These are phyloP conservation scores for Psophocarpus tetragonolobus DNA, from an alignment of 306 rosid genomes.

Conservation along the genomic window DNA sequence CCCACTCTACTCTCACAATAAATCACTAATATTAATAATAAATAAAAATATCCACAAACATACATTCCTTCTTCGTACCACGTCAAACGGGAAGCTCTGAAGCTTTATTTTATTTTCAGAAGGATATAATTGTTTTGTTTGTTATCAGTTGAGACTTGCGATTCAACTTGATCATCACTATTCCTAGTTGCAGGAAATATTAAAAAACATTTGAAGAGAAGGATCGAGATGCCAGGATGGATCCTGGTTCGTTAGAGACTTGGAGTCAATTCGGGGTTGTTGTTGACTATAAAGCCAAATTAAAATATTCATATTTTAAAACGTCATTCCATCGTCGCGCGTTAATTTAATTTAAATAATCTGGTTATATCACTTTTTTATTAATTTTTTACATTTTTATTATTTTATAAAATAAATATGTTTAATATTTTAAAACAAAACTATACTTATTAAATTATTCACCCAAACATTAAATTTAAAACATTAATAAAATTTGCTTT, in stretches of 20 bases:
- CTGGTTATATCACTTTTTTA: too few species aligned
- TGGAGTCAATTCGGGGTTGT: not conserved
- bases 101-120: not conserved
- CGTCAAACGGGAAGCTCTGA: not conserved
- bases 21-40: not conserved
- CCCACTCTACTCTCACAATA: not conserved
- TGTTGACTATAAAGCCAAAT: not conserved
- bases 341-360: not conserved
- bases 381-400: too few species aligned
- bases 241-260: not conserved
- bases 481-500: not conserved
- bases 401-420: not conserved
- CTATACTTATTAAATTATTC: too few species aligned
- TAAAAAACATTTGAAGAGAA: not conserved
- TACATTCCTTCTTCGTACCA: slow-evolving; percentile 10
- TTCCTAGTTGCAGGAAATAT: not conserved
- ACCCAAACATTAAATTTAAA: too few species aligned
- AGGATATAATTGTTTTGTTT: not conserved
- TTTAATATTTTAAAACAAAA: not conserved
- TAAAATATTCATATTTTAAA: not conserved
- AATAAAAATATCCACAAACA: not conserved
- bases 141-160: not conserved
- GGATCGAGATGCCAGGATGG: not conserved
- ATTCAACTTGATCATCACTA: not conserved
- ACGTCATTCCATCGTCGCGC: not conserved